phyloP scores from a whole-genome alignment of 305 asterid species.

The Lippia alba region DNA sequence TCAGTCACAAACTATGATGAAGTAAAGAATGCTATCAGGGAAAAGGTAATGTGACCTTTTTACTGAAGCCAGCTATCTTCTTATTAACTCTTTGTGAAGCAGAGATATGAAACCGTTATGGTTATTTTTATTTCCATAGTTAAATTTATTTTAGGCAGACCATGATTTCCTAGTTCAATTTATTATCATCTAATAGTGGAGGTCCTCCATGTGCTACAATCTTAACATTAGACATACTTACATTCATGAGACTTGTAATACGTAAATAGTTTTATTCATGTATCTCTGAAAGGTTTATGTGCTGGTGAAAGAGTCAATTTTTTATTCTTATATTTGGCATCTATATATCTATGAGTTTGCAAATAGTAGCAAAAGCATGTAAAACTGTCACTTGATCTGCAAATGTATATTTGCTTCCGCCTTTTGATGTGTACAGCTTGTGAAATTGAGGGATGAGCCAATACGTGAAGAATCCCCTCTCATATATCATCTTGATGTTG shows the following conservation, averaged over 20 bases:
- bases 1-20: conserved; percentile 82
- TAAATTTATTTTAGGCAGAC: conserved; percentile 19
- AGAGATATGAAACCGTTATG: conserved; percentile 18
- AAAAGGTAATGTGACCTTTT: conserved; percentile 68
- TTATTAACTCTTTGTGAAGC: conserved; percentile 22
- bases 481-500: conserved; percentile 98
- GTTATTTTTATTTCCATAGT: conserved; percentile 20
- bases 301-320: conserved; percentile 6
- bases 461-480: conserved; percentile 91
- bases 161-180: conserved; percentile 14
- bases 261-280: conserved; percentile 20
- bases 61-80: conserved; percentile 27
- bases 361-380: conserved; percentile 30
- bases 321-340: neutral
- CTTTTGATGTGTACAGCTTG: conserved; percentile 68
- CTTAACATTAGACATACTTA: neutral
- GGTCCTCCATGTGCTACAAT: conserved; percentile 13
- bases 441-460: conserved; percentile 75
- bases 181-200: conserved; percentile 22
- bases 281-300: conserved; percentile 8
- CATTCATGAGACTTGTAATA: conserved; percentile 7
- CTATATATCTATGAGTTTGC: conserved; percentile 18
- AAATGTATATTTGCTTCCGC: conserved; percentile 33
- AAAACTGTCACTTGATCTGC: conserved; percentile 33
- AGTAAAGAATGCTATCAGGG: conserved; percentile 80